Conservation (phyloP, 352 stramenopile species). For the Hyaloperonospora brassicae region DNA sequence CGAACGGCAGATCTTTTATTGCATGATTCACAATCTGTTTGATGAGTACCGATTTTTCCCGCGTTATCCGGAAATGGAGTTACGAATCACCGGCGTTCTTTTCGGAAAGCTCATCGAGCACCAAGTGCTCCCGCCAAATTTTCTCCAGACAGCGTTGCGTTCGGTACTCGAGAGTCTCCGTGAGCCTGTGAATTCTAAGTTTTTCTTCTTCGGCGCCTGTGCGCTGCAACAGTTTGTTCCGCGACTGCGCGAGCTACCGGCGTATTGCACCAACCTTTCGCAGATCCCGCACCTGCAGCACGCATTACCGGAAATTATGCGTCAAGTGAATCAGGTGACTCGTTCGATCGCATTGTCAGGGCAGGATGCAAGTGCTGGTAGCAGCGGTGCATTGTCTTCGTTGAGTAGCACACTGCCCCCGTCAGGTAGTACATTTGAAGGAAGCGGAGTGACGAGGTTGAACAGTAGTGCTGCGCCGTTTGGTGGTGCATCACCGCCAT, state of each 20-base stretch:
- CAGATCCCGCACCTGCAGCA: conserved; percentile 96
- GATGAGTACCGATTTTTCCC: conserved; percentile 99
- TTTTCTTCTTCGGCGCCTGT: conserved; percentile 98
- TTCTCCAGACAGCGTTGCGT: conserved; percentile 94
- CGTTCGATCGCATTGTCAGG: conserved; percentile 46
- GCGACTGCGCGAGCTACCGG: conserved; percentile 92
- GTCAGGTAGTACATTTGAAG: conserved; percentile 12
- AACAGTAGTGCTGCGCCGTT: conserved; percentile 18
- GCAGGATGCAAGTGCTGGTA: conserved; percentile 20
- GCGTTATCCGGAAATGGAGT: conserved; percentile 98
- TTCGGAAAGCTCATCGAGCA: conserved; percentile 98
- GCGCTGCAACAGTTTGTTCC: conserved; percentile 97
- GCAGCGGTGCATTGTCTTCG: conserved; percentile 13
- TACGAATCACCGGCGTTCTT: conserved; percentile 97
- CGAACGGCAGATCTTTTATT: conserved; percentile 99
- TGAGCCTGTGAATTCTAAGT: conserved; percentile 94
- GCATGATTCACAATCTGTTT: conserved; percentile 99
- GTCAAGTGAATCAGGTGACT: conserved; percentile 77
- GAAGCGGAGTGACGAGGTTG: conserved; percentile 22
- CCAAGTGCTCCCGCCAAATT: conserved; percentile 96
- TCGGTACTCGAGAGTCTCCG: conserved; percentile 96
- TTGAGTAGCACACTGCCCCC: conserved; percentile 19
- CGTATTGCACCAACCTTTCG: conserved; percentile 97
- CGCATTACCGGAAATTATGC: conserved; percentile 88
- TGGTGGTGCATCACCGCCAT: conserved; percentile 14